phyloP scores from a whole-genome alignment of 2,329 filamentous ascomycete genomes.

The Fusarium pseudoanthophilum region DNA sequence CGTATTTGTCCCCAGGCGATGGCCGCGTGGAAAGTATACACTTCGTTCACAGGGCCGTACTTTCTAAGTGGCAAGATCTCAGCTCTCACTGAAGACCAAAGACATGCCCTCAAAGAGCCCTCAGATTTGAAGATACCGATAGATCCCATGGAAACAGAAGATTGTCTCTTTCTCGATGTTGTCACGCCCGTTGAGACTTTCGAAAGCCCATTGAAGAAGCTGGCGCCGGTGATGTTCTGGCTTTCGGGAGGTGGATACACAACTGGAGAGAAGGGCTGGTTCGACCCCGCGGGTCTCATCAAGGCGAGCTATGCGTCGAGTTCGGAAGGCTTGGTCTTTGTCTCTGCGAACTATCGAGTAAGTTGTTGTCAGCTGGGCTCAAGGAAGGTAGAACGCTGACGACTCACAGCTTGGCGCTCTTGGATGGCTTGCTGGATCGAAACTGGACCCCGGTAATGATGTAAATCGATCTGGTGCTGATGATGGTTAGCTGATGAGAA shows the following conservation, averaged over 20 bases:
- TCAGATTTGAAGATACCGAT: background rate
- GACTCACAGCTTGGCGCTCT: background rate
- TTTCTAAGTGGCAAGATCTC: background rate
- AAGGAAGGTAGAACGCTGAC: fast-evolving
- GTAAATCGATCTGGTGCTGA: fast-evolving
- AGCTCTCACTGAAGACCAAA: background rate
- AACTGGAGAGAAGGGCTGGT: background rate
- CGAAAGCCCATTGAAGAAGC: background rate
- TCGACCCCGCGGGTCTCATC: background rate
- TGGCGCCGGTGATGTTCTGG: background rate
- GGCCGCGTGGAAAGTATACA: background rate
- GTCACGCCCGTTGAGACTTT: background rate
- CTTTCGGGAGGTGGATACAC: background rate
- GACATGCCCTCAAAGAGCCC: background rate
- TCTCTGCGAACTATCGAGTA: background rate
- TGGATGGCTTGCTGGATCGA: background rate
- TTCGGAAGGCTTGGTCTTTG: background rate
- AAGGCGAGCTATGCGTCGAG: background rate
- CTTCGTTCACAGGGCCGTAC: background rate
- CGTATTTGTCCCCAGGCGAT: background rate
- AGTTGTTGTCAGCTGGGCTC: fast-evolving
- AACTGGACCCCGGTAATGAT: background rate
- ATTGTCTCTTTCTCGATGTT: background rate
- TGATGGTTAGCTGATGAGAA: background rate
- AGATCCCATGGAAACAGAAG: background rate